Evolutionary conservation across 805 yeast species (phyloP).

Genomic region (Barnettozyma sp.): DNA sequence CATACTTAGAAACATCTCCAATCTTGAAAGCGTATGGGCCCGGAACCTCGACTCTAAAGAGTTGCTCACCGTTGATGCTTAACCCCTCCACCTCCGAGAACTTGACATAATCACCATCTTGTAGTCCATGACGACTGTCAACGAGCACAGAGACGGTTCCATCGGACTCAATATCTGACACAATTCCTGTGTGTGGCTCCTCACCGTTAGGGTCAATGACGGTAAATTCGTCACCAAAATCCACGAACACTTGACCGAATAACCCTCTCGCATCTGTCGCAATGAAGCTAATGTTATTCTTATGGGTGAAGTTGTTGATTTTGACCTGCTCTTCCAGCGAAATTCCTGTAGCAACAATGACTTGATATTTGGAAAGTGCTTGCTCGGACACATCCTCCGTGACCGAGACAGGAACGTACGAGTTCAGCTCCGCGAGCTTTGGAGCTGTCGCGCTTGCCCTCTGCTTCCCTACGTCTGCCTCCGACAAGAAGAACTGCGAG

Average conservation of each 20-base stretch:
- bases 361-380: conserved; percentile 56
- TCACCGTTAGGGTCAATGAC: conserved; percentile 88
- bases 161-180: conserved; percentile 78
- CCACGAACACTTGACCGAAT: conserved; percentile 84
- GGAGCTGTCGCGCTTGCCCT: conserved; percentile 68
- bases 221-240: conserved; percentile 76
- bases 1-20: conserved; percentile 46
- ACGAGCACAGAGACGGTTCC: conserved; percentile 94
- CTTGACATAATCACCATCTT: conserved; percentile 86
- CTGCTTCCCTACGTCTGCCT: conserved; percentile 65
- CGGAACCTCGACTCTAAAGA: conserved; percentile 71
- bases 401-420: conserved; percentile 81
- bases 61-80: conserved; percentile 65
- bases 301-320: conserved; percentile 71
- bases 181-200: conserved; percentile 81
- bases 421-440: conserved; percentile 74
- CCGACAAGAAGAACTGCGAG: conserved; percentile 77
- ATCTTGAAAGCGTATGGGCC: conserved; percentile 95
- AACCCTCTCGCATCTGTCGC: conserved; percentile 80
- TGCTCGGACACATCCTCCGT: conserved; percentile 48
- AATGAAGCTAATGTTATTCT: conserved; percentile 68
- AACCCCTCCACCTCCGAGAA: conserved; percentile 83
- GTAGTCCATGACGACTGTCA: conserved; percentile 87
- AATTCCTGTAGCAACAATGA: conserved; percentile 75
- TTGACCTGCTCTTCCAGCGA: conserved; percentile 67